A percentile compares a stretch with the other conserved stretches of the same genome.
phyloP scores from a whole-genome alignment of 768 basidiomycete species.

The Auriscalpium vulgare region DNA sequence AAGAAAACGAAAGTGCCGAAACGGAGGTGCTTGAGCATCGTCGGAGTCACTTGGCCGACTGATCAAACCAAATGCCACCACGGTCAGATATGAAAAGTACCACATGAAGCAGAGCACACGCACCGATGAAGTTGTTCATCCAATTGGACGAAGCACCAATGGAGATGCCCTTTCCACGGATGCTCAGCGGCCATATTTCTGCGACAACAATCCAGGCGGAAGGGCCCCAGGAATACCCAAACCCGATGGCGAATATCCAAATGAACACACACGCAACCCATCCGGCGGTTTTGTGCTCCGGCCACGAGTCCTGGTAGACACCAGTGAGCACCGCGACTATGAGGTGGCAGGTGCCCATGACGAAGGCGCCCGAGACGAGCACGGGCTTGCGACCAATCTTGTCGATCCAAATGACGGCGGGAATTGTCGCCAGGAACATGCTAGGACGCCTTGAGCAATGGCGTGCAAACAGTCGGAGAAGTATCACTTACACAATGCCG shows the following conservation, averaged over 20 bases:
- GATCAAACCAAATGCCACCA: not conserved
- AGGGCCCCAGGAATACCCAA: constrained; percentile 75
- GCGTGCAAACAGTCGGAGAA: not conserved
- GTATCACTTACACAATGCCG: constrained; percentile 55
- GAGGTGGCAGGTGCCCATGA: constrained; percentile 68
- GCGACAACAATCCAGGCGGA: constrained; percentile 74
- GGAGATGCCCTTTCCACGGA: constrained; percentile 69
- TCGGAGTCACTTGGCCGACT: constrained; percentile 63
- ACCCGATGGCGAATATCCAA: constrained; percentile 70
- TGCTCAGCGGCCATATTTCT: constrained; percentile 65
- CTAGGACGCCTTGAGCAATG: constrained; percentile 21
- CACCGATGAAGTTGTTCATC: constrained; percentile 76
- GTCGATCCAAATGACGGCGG: constrained; percentile 78
- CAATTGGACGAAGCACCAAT: constrained; percentile 74
- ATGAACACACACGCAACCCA: constrained; percentile 66
- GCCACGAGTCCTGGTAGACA: constrained; percentile 50
- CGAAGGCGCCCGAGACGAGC: constrained; percentile 61
- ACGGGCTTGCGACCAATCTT: constrained; percentile 70
- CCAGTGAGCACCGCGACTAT: constrained; percentile 62
- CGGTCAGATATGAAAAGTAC: not conserved
- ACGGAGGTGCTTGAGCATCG: constrained; percentile 55
- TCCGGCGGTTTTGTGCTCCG: constrained; percentile 46
- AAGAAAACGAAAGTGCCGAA: constrained; percentile 77
- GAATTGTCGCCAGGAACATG: constrained; percentile 73
- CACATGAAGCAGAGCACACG: constrained; percentile 10